Percentiles rank a stretch among this genome's conserved stretches.
phyloP scores from a whole-genome alignment of 345 rosid species.

The Garcia nutans region DNA sequence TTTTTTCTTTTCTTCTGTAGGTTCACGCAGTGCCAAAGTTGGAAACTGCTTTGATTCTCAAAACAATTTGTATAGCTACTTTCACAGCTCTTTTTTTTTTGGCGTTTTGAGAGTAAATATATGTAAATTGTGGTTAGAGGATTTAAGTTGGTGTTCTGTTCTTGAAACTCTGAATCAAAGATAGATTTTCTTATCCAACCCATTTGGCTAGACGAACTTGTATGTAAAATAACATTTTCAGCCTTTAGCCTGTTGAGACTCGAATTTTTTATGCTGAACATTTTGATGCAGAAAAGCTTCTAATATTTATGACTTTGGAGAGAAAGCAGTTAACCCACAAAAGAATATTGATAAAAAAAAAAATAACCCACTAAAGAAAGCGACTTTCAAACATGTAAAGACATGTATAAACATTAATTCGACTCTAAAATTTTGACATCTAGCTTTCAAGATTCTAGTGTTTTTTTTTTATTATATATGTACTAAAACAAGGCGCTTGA shows the following conservation, averaged over 20 bases:
- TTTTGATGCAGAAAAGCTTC: slow-evolving; percentile 9
- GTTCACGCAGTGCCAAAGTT: neutral
- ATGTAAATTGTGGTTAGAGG: slow-evolving; percentile 1
- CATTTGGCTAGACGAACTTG: neutral
- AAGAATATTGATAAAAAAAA: no score
- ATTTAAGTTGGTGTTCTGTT: neutral
- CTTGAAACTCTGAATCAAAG: neutral
- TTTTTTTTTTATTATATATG: no score
- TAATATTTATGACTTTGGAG: no score
- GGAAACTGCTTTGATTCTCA: slow-evolving; percentile 6
- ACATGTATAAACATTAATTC: no score
- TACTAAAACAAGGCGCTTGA: no score
- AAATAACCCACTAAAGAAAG: no score
- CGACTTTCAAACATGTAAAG: no score
- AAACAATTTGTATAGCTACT: neutral
- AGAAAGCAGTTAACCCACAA: no score
- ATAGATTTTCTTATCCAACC: slow-evolving; percentile 8
- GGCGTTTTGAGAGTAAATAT: slow-evolving; percentile 6
- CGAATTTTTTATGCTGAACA: no score
- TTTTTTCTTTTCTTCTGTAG: neutral
- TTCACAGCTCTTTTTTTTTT: neutral
- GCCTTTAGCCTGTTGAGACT: no score
- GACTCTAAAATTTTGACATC: no score
- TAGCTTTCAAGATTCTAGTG: no score
- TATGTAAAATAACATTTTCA: neutral